Conservation (phyloP, 345 rosid genomes). For the Lepidium sativum region DNA sequence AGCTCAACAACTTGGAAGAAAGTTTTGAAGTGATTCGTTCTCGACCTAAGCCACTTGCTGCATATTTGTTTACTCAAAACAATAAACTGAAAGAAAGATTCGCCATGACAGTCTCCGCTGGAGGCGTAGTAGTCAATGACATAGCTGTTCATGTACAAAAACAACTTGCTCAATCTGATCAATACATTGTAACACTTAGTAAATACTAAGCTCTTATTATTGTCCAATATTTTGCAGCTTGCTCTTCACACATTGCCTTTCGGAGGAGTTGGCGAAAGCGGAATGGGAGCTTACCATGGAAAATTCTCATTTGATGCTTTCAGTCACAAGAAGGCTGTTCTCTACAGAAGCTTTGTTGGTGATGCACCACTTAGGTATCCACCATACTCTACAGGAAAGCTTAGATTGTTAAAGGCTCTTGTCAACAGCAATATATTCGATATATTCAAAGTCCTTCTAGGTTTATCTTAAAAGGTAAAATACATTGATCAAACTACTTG, state of each 20-base stretch:
- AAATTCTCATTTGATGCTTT: conserved; percentile 93
- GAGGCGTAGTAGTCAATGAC: conserved; percentile 83
- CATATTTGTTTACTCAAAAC: conserved; percentile 71
- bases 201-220: not conserved
- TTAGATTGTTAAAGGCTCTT: conserved; percentile 51
- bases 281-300: conserved; percentile 89
- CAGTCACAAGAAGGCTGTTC: conserved; percentile 90
- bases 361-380: conserved; percentile 71
- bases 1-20: conserved; percentile 80
- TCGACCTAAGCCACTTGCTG: conserved; percentile 85
- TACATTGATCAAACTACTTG: not conserved
- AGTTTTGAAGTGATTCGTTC: conserved; percentile 64
- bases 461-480: conserved; percentile 28
- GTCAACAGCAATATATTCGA: conserved; percentile 38
- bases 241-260: conserved; percentile 61
- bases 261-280: conserved; percentile 96
- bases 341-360: conserved; percentile 52
- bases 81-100: conserved; percentile 64
- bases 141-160: conserved; percentile 61
- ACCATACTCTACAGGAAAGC: conserved; percentile 64
- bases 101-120: conserved; percentile 63
- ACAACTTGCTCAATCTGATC: not conserved
- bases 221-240: conserved; percentile 44
- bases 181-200: not conserved
- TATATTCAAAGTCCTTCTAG: conserved; percentile 47